Evolutionary conservation across 441 rosid species (phyloP).

Genomic region (Biscutella auriculata): DNA sequence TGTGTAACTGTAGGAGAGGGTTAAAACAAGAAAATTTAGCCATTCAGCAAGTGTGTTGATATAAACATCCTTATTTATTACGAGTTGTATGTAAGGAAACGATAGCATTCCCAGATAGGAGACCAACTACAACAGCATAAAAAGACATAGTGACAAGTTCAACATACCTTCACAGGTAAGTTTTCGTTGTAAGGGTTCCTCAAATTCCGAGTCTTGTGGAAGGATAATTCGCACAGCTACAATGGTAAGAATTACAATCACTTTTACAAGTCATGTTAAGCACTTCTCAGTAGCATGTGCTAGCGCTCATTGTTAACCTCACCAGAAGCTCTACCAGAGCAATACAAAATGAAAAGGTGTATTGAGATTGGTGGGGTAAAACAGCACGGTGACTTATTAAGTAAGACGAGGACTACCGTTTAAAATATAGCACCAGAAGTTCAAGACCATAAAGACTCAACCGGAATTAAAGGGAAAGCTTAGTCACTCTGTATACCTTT

Average conservation of each 20-base stretch:
- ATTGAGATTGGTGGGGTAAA: not conserved
- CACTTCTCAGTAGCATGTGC: not conserved
- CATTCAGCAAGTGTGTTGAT: not conserved
- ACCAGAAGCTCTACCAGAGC: not conserved
- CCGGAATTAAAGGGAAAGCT: not conserved
- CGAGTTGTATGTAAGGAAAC: not conserved
- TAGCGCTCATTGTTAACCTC: not conserved
- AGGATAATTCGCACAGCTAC: slow-evolving; percentile 91
- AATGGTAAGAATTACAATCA: slow-evolving; percentile 23
- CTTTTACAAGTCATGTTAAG: slow-evolving; percentile 7
- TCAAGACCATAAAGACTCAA: not conserved
- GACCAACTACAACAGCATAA: slow-evolving; percentile 2
- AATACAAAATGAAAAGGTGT: not conserved
- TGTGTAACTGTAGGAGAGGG: not conserved
- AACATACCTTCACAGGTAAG: slow-evolving; percentile 86
- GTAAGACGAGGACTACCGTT: not conserved
- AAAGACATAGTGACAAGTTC: not conserved
- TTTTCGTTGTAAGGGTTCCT: slow-evolving; percentile 96
- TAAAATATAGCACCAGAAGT: not conserved
- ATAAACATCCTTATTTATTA: not conserved
- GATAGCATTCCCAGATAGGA: not conserved
- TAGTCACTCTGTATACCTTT: slow-evolving; percentile 40
- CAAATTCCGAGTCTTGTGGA: slow-evolving; percentile 90
- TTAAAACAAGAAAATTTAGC: not conserved
- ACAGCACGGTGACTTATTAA: not conserved